Base-by-base conservation (phyloP, 2,329 filamentous ascomycete species). In the Aspergillus luchuensis region DNA sequence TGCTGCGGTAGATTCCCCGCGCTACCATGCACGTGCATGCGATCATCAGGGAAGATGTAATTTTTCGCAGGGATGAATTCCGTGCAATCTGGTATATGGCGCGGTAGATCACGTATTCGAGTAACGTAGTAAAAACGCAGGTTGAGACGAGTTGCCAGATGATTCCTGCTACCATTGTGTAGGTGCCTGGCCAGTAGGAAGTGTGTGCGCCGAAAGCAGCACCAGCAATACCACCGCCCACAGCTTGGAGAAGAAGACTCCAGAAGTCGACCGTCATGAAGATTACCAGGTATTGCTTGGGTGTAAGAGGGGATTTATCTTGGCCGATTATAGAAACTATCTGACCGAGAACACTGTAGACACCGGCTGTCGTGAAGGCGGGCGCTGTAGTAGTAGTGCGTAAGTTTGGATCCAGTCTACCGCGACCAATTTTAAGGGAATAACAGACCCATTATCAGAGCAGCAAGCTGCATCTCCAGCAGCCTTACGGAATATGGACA, bases 91-190 rank as follows among this genome's bases (percentile, higher is more conserved):
- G 28, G 2, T 15, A 10, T 7, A 49, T 1, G 2, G 15, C 50
- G 0, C 41, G 33, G 21, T 54, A 49, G 28, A 49, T 30, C n/a
- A 61, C 54, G 28, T 48, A 58, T 3, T 23, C 47, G 13, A 50
- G 19, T 13, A 53, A 28, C 1, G 47, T 30, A n/a, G 48, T 30
- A 36, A 58, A 58, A 0, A 61, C 17, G 1, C 43, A 28, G 52
- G 85, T 77, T 5, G 80, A 78, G 39, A 77, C 74, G 33, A 85
- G 81, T 65, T 86, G 84, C 21, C 85, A 74, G 13, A 78, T 73
- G 2, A 86, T 78, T 5, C 84, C 83, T 2, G 77, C 78, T 36
- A 81, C 72, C 57, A 79, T 74, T 41, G 80, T 70, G 57, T 78
- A 63, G 33, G 80, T 76, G n/a, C 76, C 79, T 8, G 67, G 51